Evolutionary conservation across 352 stramenopile genomes (phyloP).

Genomic region (Phytophthora hibernalis): DNA sequence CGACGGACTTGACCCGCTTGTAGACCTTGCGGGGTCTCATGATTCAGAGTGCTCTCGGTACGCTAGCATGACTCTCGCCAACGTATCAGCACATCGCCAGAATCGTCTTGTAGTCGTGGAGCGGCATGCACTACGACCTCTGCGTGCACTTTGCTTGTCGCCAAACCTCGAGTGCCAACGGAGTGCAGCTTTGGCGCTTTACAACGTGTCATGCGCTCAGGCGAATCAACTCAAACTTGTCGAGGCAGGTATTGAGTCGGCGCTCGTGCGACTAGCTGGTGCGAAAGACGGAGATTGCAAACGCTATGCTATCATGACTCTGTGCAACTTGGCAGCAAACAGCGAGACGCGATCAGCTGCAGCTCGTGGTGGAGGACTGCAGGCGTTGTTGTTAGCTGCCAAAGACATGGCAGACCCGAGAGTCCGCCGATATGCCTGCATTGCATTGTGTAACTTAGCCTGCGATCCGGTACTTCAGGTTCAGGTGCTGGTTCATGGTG

Average conservation of each 20-base stretch:
- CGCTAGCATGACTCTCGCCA: constrained; percentile 94
- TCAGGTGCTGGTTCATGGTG: constrained; percentile 94
- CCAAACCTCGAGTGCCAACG: constrained; percentile 91
- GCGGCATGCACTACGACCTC: constrained; percentile 72
- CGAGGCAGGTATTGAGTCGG: constrained; percentile 85
- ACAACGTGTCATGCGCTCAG: constrained; percentile 95
- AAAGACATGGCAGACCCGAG: constrained; percentile 89
- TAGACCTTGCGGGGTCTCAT: constrained; percentile 76
- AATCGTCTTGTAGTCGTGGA: constrained; percentile 92
- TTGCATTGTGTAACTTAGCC: constrained; percentile 95
- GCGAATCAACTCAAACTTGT: constrained; percentile 92
- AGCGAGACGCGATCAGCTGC: constrained; percentile 88
- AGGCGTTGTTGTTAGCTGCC: constrained; percentile 88
- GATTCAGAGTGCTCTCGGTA: constrained; percentile 89
- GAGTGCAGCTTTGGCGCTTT: constrained; percentile 92
- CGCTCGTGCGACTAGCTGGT: constrained; percentile 87
- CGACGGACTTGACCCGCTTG: constrained; percentile 71
- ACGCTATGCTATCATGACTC: constrained; percentile 93
- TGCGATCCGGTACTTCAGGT: constrained; percentile 91
- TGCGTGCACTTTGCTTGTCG: constrained; percentile 85
- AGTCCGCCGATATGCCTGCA: constrained; percentile 92
- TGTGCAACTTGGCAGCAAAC: constrained; percentile 96
- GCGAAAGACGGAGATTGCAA: constrained; percentile 93
- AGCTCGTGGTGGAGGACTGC: constrained; percentile 91
- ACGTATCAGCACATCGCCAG: constrained; percentile 90